Base-by-base conservation (phyloP, 345 rosid species). In the Salix viminalis region DNA sequence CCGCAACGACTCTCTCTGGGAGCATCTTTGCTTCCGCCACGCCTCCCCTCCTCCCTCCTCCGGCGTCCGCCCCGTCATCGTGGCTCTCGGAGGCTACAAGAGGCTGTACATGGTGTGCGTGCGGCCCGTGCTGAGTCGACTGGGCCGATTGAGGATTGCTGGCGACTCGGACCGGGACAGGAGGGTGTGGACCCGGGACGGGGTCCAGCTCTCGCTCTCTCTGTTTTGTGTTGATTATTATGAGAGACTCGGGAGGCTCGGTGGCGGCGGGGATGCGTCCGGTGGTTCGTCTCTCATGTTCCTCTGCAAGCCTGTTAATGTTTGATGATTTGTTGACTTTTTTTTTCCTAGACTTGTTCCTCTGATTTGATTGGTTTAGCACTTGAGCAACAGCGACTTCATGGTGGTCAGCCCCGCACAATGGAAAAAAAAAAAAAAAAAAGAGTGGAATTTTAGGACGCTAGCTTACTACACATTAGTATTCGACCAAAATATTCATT, bases 11-110 rank as follows among this genome's bases (percentile, higher is more conserved):
- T 86, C 94, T 14, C 80, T 90, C 54, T 95, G 99, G 99, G 99
- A 95, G 79, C 83, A 91, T 81, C 90, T 93, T 74, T 95, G 99
- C 85, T 90, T 95, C 86, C 88, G 91, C 76, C 95, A 90, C 80
- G 85, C 88, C 15, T 79, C 87, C 12, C 89, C 92, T 23, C 88
- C 89, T 15, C 89, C 97, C 16, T 77, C 94, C 5, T 76, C 87
- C 60, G 72, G 83, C 32, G 86, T 91, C 32, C 89, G 97, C 26
- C 87, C 94, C 1, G 89, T 95, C 30, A 90, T 93, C n/a, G 83
- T 83, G 14, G 95, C 99, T 23, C 97, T 95, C 8, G 99, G 99
- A 7, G 99, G 99, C 7, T 90, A 89, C 83, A 83, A 90, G 83
- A 83, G 91, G 72, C 99, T 95, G 70, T 95, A 95, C 91, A 86